Evolutionary conservation across 306 rosid species (phyloP).

Genomic region (Begonia fuchsioides): DNA sequence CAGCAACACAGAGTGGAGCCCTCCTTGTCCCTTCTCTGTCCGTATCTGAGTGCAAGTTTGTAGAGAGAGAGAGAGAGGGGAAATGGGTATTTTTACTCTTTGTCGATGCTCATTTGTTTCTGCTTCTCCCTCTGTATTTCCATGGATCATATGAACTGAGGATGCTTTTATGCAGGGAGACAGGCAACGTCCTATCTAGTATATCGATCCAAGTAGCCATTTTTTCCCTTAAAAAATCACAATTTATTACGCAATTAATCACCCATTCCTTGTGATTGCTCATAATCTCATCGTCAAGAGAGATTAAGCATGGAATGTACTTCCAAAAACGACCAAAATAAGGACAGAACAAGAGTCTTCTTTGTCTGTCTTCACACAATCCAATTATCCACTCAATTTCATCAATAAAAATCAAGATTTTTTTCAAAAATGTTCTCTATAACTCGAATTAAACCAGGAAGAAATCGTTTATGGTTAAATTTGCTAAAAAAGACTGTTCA

Average conservation of each 20-base stretch:
- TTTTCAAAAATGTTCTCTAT: not conserved
- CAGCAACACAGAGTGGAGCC: not conserved
- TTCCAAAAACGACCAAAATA: no score
- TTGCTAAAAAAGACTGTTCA: no score
- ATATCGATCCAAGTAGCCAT: no score
- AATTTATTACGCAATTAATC: not conserved
- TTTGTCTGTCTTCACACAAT: not conserved
- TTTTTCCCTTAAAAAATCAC: not conserved
- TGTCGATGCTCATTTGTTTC: not conserved
- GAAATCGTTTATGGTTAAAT: no score
- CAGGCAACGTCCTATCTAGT: conserved; percentile 1
- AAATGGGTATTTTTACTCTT: conserved; percentile 2
- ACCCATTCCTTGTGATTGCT: not conserved
- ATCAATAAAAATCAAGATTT: not conserved
- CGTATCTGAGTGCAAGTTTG: not conserved
- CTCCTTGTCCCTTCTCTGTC: conserved; percentile 1
- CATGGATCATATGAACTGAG: not conserved
- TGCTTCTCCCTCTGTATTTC: conserved; percentile 4
- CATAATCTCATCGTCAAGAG: no score
- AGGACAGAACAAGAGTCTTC: not conserved
- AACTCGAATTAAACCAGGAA: no score
- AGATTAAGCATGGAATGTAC: no score
- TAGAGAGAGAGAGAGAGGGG: conserved; percentile 3
- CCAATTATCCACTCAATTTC: not conserved
- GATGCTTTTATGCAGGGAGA: conserved; percentile 4